Evolutionary conservation across 768 basidiomycete species (phyloP), one percentile per base, ranked within the genome.

Genomic region (Suillus ampliporus): DNA sequence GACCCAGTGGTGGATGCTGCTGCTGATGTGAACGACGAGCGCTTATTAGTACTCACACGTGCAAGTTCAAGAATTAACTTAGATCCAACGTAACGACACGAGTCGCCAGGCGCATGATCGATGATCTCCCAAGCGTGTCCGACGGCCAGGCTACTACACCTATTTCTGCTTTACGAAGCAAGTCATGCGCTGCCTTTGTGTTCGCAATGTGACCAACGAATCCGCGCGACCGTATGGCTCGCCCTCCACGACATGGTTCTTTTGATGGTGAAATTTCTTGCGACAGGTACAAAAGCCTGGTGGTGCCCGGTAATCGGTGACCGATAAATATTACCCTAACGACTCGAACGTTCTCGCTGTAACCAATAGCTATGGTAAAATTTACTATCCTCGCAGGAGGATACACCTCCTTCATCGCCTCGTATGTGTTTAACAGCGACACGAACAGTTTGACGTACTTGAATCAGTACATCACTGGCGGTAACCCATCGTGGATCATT

Each of bases 371-470:
- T 48, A 90, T 90, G 89, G 89, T 90, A 67, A 81, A 84, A 60
- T 85, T 88, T 69, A 88, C 80, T 5, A 87, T 91, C 64, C 80
- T 90, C 40, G 89, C 89, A 35, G 89, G 89, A 38, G 89, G 89
- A 17, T 90, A 85, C 69, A 73, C 77, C 26, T 74, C 84, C 62
- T 88, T 86, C 67, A 79, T 91, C 59, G 86, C 85, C 2, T 83
- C 86, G 0, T 90, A 89, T 72, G 68, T 85, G 40, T 91, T 90
- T 76, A 82, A 85, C 68, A 74, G 84, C 13, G 77, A 83, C 23
- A 75, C 78, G 21, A 78, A 77, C 17, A 74, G 81, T 6, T 72
- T 90, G 57, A 78, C 82, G 2, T 75, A 87, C 26, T 61, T 82
- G 44, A 74, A 76, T 66, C 82, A 83, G 69, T 78, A 76, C n/a